phyloP scores from a whole-genome alignment of 2,329 filamentous ascomycete species.

The Neocatenulostroma microsporum region DNA sequence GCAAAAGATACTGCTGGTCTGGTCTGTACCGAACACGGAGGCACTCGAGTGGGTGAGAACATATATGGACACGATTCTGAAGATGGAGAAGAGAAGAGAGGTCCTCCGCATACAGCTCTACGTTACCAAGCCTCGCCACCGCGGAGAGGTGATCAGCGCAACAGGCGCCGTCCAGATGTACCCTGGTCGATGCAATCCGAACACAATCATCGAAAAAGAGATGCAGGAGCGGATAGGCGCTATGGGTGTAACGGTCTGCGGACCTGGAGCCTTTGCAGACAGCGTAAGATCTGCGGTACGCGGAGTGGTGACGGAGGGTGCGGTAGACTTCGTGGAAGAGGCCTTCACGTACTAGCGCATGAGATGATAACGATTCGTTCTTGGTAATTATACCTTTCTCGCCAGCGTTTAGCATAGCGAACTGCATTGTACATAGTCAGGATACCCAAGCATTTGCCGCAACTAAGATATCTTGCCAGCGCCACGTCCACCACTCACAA shows the following conservation, averaged over 20 bases:
- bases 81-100: slow-evolving; percentile 51
- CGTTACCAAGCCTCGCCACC: slow-evolving; percentile 52
- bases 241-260: slow-evolving; percentile 55
- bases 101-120: slow-evolving; percentile 55
- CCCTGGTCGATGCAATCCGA: slow-evolving; percentile 50
- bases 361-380: neutral
- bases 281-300: slow-evolving; percentile 50
- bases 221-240: slow-evolving; percentile 48
- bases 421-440: neutral
- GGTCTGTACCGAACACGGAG: slow-evolving; percentile 68
- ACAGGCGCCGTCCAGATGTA: slow-evolving; percentile 55
- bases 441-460: too few relatives aligned
- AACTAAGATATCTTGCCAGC: too few relatives aligned
- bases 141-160: slow-evolving; percentile 48
- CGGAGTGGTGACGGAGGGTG: slow-evolving; percentile 43
- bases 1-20: slow-evolving; percentile 65
- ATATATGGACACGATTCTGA: slow-evolving; percentile 59
- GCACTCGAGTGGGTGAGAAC: slow-evolving; percentile 55
- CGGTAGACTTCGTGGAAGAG: slow-evolving; percentile 57
- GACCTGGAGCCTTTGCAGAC: slow-evolving; percentile 56
- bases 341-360: slow-evolving; percentile 53
- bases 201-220: slow-evolving; percentile 51
- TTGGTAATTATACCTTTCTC: too few relatives aligned
- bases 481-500: too few relatives aligned
- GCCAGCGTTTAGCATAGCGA: slow-evolving; percentile 4